Base-by-base conservation (phyloP, 441 rosid genomes). In the Gossypium armourianum region DNA sequence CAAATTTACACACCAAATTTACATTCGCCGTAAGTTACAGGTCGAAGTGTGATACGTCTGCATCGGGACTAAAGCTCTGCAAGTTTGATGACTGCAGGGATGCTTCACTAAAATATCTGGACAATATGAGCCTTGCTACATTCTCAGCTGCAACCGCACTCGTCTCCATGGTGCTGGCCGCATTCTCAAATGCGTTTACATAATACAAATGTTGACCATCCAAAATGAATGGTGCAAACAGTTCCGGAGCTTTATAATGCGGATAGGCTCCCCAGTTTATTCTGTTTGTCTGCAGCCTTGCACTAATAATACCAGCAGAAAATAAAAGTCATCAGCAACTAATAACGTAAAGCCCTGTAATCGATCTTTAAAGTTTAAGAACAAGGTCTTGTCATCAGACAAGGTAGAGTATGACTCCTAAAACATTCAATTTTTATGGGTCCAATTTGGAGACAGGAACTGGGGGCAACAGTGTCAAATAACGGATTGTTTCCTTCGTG, bases 211-310 rank as follows among this genome's bases (percentile, higher is more conserved):
- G 89, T 73, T 69, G 71, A 45, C 86, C 89, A 1, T 93, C 98
- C 79, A 93, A 79, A 57, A 91, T 62, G 77, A 93, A 85, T 0
- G 95, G 98, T 16, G 98, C 94, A 28, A 88, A 93, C 19, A 82
- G 88, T 81, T 91, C 93, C 1, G 96, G 96, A 2, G 96, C 93
- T n/a, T 80, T 74, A 74, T 86, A 91, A 75, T 83, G 87, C 3
- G 98, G 98, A 81, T 93, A 93, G n/a, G 98, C 98, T 4, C 83
- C 96, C 96, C 98, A 93, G 76, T 91, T 60, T 68, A 91, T 87
- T 43, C 79, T 81, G 71, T 85, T 15, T 0, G 92, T 90, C 76
- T 89, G 90, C 77, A 77, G 77, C 83, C 94, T 84, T 56, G 0
- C 76, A 53, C 96, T 91, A 76, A 61, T 59, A 69, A 43, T 16